These are phyloP conservation scores for Circinella umbellata DNA, from an alignment of 371 early-diverging fungal genomes.

Conservation along the genomic window DNA sequence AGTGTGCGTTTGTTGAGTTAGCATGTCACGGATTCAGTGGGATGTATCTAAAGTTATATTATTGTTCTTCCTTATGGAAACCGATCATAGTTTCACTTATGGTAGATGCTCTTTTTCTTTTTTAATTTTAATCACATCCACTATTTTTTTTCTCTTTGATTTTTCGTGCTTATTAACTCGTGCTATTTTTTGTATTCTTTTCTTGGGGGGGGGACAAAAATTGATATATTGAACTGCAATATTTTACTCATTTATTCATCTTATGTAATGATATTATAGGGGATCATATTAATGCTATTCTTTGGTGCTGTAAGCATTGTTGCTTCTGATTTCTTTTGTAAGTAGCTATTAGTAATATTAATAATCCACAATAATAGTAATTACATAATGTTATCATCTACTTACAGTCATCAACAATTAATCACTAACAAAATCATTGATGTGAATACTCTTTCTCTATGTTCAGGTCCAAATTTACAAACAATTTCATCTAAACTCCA, in stretches of 20 bases:
- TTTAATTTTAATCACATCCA: constrained; percentile 9
- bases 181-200: background rate
- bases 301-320: constrained; percentile 72
- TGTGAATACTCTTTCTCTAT: background rate
- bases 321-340: constrained; percentile 77
- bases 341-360: constrained; percentile 15
- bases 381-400: too few species aligned
- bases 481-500: constrained; percentile 66
- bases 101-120: constrained; percentile 34
- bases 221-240: too few species aligned
- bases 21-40: constrained; percentile 59
- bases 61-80: constrained; percentile 56
- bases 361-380: too few species aligned
- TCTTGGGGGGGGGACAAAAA: too few species aligned
- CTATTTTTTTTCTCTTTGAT: background rate
- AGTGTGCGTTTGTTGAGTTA: constrained; percentile 59
- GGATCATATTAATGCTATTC: constrained; percentile 44
- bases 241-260: background rate
- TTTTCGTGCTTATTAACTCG: constrained; percentile 7
- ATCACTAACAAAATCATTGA: too few species aligned
- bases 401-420: too few species aligned
- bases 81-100: constrained; percentile 44
- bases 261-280: constrained; percentile 28
- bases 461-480: constrained; percentile 64
- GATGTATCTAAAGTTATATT: constrained; percentile 64